phyloP scores from a whole-genome alignment of 352 stramenopile genomes.

The Blastocystis sp. region DNA sequence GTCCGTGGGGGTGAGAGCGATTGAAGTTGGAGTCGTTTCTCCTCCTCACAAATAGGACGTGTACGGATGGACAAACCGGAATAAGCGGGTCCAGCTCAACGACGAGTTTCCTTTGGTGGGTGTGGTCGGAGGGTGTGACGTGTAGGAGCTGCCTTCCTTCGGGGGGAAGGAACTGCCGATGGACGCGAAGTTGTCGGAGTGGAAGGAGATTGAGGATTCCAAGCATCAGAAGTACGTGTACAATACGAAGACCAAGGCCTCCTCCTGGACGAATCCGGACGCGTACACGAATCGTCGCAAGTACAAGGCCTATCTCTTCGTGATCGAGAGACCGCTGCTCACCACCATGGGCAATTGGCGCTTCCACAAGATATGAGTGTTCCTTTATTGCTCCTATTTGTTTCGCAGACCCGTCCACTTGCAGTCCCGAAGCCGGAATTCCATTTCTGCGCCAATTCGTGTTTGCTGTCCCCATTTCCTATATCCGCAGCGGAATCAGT shows the following conservation, averaged over 20 bases:
- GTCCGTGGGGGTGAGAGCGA: conserved; percentile 14
- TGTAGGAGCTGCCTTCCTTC: conserved; percentile 7
- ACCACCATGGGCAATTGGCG: conserved; percentile 15
- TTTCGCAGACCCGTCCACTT: too few relatives aligned
- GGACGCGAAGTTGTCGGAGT: conserved; percentile 2
- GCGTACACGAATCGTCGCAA: conserved; percentile 7
- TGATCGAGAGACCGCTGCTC: conserved; percentile 42
- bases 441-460: too few relatives aligned
- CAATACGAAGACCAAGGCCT: conserved; percentile 27
- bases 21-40: background rate
- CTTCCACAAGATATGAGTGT: conserved; percentile 25
- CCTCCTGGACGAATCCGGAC: conserved; percentile 29
- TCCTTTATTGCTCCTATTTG: background rate
- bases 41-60: conserved; percentile 27
- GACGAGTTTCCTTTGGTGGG: conserved; percentile 10
- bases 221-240: conserved; percentile 29
- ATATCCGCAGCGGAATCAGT: too few relatives aligned
- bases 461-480: too few relatives aligned
- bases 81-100: conserved; percentile 6
- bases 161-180: conserved; percentile 28
- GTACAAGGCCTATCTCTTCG: conserved; percentile 8
- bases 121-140: background rate
- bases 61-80: conserved; percentile 42
- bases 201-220: conserved; percentile 9
- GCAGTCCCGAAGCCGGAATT: too few relatives aligned